Conservation (phyloP, 1,139 yeast species). For the Sugiyamaella grinbergsii region DNA sequence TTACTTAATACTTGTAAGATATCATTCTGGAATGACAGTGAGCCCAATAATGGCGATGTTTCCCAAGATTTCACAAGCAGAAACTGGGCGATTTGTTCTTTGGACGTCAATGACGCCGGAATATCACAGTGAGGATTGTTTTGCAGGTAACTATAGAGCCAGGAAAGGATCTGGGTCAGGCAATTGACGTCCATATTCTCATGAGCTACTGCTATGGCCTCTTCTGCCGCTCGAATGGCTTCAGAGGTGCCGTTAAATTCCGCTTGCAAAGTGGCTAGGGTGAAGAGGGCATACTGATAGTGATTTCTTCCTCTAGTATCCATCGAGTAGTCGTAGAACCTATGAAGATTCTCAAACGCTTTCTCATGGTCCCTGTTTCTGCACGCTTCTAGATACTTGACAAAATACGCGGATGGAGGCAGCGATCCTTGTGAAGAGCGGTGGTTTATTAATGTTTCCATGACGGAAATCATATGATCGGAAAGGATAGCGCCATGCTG, state of each 20-base stretch:
- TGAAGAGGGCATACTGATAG: slow-evolving; percentile 80
- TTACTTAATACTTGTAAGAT: slow-evolving; percentile 54
- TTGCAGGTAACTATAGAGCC: slow-evolving; percentile 74
- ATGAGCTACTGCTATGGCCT: slow-evolving; percentile 84
- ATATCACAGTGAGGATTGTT: slow-evolving; percentile 55
- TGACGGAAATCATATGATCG: slow-evolving; percentile 47
- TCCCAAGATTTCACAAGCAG: slow-evolving; percentile 61
- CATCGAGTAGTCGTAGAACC: slow-evolving; percentile 85
- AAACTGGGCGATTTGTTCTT: slow-evolving; percentile 64
- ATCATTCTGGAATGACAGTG: slow-evolving; percentile 63
- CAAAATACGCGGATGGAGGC: slow-evolving; percentile 65
- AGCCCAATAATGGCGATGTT: slow-evolving; percentile 52
- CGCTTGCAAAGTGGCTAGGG: slow-evolving; percentile 76
- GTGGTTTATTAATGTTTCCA: slow-evolving; percentile 49
- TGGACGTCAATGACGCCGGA: slow-evolving; percentile 41
- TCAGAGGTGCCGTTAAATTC: slow-evolving; percentile 72
- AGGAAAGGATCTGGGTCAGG: slow-evolving; percentile 72
- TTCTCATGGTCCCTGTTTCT: slow-evolving; percentile 67
- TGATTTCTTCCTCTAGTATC: slow-evolving; percentile 64
- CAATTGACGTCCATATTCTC: slow-evolving; percentile 79
- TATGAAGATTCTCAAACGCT: slow-evolving; percentile 71
- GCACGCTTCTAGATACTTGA: slow-evolving; percentile 65
- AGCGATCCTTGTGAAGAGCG: slow-evolving; percentile 45
- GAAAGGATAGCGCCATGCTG: slow-evolving; percentile 48
- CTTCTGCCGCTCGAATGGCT: slow-evolving; percentile 80